Percentiles rank a stretch among this genome's conserved stretches.
Conservation (phyloP, 208 protist genomes). For the Trypanosoma boissoni region DNA sequence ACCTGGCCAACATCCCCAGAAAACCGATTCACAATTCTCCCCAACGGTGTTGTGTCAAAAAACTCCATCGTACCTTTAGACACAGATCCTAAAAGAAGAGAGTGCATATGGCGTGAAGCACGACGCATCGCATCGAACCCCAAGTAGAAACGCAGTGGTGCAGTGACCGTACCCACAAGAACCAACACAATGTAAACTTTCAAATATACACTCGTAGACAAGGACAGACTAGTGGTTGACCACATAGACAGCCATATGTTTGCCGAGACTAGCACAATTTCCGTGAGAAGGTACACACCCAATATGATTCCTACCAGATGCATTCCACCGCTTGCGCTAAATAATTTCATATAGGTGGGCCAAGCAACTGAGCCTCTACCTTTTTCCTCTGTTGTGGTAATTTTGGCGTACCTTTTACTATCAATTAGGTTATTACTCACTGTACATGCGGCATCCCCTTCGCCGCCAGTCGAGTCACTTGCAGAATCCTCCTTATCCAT, state of each 20-base stretch:
- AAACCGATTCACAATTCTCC: slow-evolving; percentile 71
- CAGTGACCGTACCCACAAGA: slow-evolving; percentile 13
- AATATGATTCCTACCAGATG: slow-evolving; percentile 21
- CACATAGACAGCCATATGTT: slow-evolving; percentile 46
- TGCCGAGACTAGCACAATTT: slow-evolving; percentile 19
- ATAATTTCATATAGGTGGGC: slow-evolving; percentile 38
- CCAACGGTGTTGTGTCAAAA: slow-evolving; percentile 88
- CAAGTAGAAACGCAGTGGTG: slow-evolving; percentile 20
- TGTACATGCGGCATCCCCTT: not conserved
- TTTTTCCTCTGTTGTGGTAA: slow-evolving; percentile 56
- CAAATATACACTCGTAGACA: slow-evolving; percentile 15
- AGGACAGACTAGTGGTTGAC: slow-evolving; percentile 25
- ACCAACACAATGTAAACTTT: slow-evolving; percentile 31
- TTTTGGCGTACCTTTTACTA: not conserved
- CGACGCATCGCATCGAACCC: slow-evolving; percentile 23
- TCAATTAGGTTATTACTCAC: not conserved
- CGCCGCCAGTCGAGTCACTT: not conserved
- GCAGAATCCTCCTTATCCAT: not conserved
- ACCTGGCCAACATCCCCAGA: slow-evolving; percentile 41
- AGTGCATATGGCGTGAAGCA: slow-evolving; percentile 29
- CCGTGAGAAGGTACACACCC: slow-evolving; percentile 31
- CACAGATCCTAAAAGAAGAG: slow-evolving; percentile 30
- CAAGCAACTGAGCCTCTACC: slow-evolving; percentile 37
- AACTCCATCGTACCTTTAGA: slow-evolving; percentile 59
- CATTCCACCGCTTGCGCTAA: slow-evolving; percentile 33